Base-by-base conservation (phyloP, 148 eudicot genomes). In the Vaccinium darrowii region DNA sequence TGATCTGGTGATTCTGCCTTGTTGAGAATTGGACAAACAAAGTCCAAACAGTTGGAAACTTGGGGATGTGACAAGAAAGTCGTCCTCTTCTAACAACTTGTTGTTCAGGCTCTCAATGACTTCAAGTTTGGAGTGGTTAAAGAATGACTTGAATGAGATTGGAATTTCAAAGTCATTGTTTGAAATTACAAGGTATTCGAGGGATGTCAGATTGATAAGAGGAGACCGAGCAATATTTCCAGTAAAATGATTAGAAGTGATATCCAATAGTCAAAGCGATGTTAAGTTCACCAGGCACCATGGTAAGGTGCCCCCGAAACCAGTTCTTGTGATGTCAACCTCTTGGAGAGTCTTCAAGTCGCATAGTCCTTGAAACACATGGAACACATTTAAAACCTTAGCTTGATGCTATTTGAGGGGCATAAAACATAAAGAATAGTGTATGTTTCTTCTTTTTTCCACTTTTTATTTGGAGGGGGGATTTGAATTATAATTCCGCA, bases 31-130 rank as follows among this genome's bases (percentile, higher is more conserved):
- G 1, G 82, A 76, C 15, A 86, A 36, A 27, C 69, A 47, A 3
- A 86, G 7, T 13, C 63, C 82, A 19, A 82, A 52, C 23, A 86
- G 30, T 51, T 86, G 87, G 10, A 86, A 86, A 12, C 25, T 76
- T 21, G 85, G 87, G 7, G 23, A 39, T 83, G 72, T 73, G 60
- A 16, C 27, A 7, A 1, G 27, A 74, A 76, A 51, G 8, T 81
- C 76, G 39, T 76, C 50, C 18, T 60, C 56, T 36, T 65, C 78
- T 15, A 51, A 21, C 10, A 57, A 50, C 47, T 36, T 51, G 71
- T 33, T 51, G 47, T 82, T 65, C 0, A 76, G 13, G 79, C 79
- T 49, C n/a, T 76, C 27, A 57, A 57, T 57, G 62, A 57, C 4
- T 19, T 3, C 0, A 16, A 57, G 62, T 18, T 57, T 57, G 62